Evolutionary conservation across 2,329 filamentous ascomycete genomes (phyloP).

Genomic region (Colletotrichum gigasporum): DNA sequence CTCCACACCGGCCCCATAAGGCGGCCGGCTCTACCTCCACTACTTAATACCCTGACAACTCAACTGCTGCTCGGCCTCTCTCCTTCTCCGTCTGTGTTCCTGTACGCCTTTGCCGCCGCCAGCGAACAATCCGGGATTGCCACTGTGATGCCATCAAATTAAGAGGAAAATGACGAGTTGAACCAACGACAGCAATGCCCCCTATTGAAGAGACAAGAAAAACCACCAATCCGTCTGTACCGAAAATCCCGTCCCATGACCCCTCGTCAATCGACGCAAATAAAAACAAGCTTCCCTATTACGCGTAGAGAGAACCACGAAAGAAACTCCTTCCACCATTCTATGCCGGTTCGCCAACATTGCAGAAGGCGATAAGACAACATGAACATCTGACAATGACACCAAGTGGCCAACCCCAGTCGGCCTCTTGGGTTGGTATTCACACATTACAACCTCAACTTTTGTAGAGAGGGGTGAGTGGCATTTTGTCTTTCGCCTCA

Average conservation of each 20-base stretch:
- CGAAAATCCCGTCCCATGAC: conserved; percentile 13
- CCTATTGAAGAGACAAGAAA: neutral
- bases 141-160: conserved; percentile 29
- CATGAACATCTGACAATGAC: conserved; percentile 23
- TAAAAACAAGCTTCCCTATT: conserved; percentile 26
- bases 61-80: conserved; percentile 3
- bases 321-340: conserved; percentile 17
- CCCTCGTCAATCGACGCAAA: conserved; percentile 15
- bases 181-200: conserved; percentile 14
- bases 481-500: conserved; percentile 4
- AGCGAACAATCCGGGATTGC: neutral
- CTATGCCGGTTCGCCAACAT: conserved; percentile 31
- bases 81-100: conserved; percentile 18
- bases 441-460: conserved; percentile 27
- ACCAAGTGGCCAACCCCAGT: conserved; percentile 16
- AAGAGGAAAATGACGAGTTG: conserved; percentile 16
- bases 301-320: conserved; percentile 10
- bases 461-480: neutral
- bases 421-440: conserved; percentile 24
- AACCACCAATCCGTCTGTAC: conserved; percentile 24
- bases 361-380: conserved; percentile 29
- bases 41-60: conserved; percentile 3
- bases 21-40: neutral
- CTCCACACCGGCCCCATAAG: neutral
- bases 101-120: conserved; percentile 27